Conservation (phyloP, 2,329 filamentous ascomycete species). For the Colletotrichum trifolii region DNA sequence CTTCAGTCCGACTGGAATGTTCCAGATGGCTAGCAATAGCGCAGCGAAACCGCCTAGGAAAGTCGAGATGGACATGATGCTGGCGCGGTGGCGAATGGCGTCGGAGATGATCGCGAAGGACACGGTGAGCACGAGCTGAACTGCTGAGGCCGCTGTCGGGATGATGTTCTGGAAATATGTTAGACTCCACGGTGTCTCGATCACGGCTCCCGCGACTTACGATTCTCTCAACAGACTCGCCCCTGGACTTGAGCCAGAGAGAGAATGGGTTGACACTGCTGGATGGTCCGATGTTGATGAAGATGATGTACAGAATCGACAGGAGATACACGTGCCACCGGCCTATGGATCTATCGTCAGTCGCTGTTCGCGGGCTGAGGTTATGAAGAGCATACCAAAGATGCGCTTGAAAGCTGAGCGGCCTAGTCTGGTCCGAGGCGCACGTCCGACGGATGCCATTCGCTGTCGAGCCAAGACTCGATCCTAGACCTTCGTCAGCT, state of each 20-base stretch:
- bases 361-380: too few relatives aligned
- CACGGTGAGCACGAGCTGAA: constrained; percentile 30
- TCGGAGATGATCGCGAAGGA: constrained; percentile 31
- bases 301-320: constrained; percentile 51
- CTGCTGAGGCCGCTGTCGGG: constrained; percentile 27
- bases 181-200: neutral
- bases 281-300: constrained; percentile 61
- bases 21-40: constrained; percentile 63
- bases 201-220: constrained; percentile 53
- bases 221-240: constrained; percentile 61
- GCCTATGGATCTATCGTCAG: neutral
- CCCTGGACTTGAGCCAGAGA: constrained; percentile 53
- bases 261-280: constrained; percentile 49
- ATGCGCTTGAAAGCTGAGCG: constrained; percentile 30
- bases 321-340: constrained; percentile 51
- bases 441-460: constrained; percentile 57
- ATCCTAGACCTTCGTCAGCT: constrained; percentile 3
- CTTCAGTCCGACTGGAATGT: constrained; percentile 63
- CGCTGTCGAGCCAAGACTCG: constrained; percentile 20
- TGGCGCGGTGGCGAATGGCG: constrained; percentile 27
- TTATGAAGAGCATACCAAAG: constrained; percentile 1
- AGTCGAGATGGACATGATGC: constrained; percentile 32
- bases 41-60: constrained; percentile 28
- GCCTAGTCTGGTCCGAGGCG: constrained; percentile 64
- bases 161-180: constrained; percentile 26